Evolutionary conservation across 2,329 filamentous ascomycete genomes (phyloP).

Genomic region (Tolypocladium ovalisporum): DNA sequence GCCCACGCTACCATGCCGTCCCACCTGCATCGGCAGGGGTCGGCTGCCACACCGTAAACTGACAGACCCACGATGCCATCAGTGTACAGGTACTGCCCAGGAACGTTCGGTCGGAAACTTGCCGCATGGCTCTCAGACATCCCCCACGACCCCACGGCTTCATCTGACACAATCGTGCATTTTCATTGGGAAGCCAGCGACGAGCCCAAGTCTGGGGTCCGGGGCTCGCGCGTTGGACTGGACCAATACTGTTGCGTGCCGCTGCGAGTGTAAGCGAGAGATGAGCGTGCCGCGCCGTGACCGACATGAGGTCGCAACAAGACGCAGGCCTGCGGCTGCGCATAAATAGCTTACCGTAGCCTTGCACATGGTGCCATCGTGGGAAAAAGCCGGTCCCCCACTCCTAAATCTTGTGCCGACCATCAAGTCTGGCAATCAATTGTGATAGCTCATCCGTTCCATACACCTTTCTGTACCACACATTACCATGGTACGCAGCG

Average conservation of each 20-base stretch:
- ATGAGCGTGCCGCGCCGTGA: background rate
- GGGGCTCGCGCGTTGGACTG: background rate
- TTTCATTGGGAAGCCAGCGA: background rate
- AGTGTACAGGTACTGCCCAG: background rate
- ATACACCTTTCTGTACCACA: background rate
- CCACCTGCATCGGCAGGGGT: background rate
- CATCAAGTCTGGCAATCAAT: background rate
- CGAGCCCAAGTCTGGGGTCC: background rate
- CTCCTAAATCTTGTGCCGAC: background rate
- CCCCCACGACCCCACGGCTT: background rate
- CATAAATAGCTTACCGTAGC: background rate
- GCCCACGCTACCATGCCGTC: background rate
- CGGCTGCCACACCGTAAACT: background rate
- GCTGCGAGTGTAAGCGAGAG: background rate
- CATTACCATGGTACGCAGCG: slow-evolving; percentile 25
- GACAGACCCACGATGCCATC: background rate
- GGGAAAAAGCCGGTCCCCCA: background rate
- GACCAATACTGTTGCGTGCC: background rate
- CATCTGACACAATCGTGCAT: background rate
- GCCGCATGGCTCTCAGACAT: background rate
- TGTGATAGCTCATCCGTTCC: background rate
- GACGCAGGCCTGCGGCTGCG: background rate
- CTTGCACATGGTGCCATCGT: background rate
- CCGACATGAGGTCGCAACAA: background rate
- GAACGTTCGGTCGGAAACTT: background rate